Evolutionary conservation across 225 moss, liverwort and hornwort genomes (phyloP), one percentile per base, ranked within the genome.

Genomic region (Neckera pumila): DNA sequence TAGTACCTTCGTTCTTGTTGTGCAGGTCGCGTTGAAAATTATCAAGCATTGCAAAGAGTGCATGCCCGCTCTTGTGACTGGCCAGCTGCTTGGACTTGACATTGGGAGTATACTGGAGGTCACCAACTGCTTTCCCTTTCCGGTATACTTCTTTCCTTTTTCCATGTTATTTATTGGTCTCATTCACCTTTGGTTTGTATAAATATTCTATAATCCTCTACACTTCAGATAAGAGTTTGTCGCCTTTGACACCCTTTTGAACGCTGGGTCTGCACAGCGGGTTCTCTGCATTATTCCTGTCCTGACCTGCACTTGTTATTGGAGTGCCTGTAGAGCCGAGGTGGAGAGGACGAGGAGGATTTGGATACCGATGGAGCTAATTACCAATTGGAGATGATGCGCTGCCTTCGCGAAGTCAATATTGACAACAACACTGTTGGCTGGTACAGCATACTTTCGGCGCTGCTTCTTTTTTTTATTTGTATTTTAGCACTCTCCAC

Each of bases 341-440:
- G 98, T 69, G 98, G 96, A 72, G 98, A 97, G n/a, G 97, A 99
- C 43, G 98, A 99, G 79, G 98, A 97, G 34, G 98, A 99, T 89
- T 95, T 96, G 85, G 98, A 99, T 88, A 94, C 92, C 64, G 98
- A 99, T 95, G 98, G 98, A 63, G 97, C 97, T 42, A 97, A 99
- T 90, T 99, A 97, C 88, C 97, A 99, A 92, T 92, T 97, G 84
- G 98, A 99, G 91, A 99, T 99, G 98, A 99, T 99, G 98, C 97
- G 97, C n/a, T 99, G 95, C 89, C 94, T 99, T 70, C 94, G 98
- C 27, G 97, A 99, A 93, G 97, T 98, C 80, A 98, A 98, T 88
- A 95, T 97, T 62, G 97, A 98, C 86, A 97, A 96, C 89, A 98
- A 98, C 89, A 98, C 95, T 43, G 98, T 98, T 74, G 97, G 97